Evolutionary conservation across 371 early-diverging fungal species (phyloP).

Genomic region (Blakeslea trispora): DNA sequence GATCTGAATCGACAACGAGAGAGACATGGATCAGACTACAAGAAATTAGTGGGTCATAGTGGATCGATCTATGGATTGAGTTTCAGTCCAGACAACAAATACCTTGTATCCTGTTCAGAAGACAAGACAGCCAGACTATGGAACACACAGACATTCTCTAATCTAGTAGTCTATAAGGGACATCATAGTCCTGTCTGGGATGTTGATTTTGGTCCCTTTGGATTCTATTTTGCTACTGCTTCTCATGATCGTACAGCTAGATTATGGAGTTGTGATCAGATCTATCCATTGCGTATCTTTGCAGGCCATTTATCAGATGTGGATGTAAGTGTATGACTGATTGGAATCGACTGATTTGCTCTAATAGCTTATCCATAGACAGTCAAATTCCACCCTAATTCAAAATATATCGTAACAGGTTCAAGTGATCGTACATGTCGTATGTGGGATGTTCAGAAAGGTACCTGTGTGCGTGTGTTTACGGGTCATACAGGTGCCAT

Average conservation of each 20-base stretch:
- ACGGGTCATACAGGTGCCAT: constrained; percentile 91
- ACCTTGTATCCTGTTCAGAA: constrained; percentile 92
- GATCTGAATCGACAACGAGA: constrained; percentile 60
- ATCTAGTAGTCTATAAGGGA: constrained; percentile 94
- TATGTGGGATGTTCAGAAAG: constrained; percentile 95
- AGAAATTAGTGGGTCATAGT: constrained; percentile 92
- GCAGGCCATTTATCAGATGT: constrained; percentile 98
- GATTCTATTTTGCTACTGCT: constrained; percentile 97
- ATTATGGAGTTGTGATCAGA: constrained; percentile 96
- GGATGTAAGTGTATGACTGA: constrained; percentile 62
- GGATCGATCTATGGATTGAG: constrained; percentile 95
- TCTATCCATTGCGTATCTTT: constrained; percentile 96
- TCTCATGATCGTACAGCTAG: constrained; percentile 96
- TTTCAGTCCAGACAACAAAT: constrained; percentile 89
- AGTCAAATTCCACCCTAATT: constrained; percentile 99
- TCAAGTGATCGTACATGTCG: constrained; percentile 95
- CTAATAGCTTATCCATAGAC: too few species aligned
- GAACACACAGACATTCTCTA: constrained; percentile 91
- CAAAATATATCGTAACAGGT: constrained; percentile 95
- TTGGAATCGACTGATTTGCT: background rate
- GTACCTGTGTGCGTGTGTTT: constrained; percentile 92
- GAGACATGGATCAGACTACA: constrained; percentile 57
- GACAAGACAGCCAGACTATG: constrained; percentile 98
- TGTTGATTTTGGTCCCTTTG: constrained; percentile 86
- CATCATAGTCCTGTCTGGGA: constrained; percentile 99